Evolutionary conservation across 2,329 filamentous ascomycete genomes (phyloP), one percentile per base, ranked within the genome.

Genomic region (Bipolaris gigantea): DNA sequence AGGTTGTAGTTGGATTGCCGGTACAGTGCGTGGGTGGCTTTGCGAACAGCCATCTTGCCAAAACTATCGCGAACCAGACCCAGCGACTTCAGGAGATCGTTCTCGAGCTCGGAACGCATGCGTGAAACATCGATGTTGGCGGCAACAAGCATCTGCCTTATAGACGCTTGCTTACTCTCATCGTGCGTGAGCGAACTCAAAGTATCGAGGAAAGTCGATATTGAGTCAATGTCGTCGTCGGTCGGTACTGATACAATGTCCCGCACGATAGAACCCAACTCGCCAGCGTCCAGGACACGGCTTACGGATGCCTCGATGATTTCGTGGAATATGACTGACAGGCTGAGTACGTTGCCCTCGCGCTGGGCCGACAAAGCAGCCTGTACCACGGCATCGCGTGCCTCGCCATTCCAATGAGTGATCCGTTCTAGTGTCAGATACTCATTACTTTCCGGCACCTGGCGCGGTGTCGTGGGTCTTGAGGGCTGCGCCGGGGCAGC

Each of bases 1-100:
- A 99, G 79, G 67, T 99, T 99, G 79, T 96, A 97, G 74, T 96
- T 97, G 13, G 93, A 91, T 75, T 97, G 94, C 56, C 92, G 88
- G 73, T 99, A 99, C 0, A 99, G 83, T 4, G 94, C 81, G 65
- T 97, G 96, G 7, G 94, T 99, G 44, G 92, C 89, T 69, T 95
- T 92, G 50, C 93, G 87, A 61, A 96, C 92, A 15, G 89, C 88
- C 70, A 94, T 85, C 62, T 88, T 88, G 53, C 84, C 81, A 73
- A 97, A 99, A 5, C 88, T 93, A n/a, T 88, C 85, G 45, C 92
- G 85, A 44, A 96, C 90, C 39, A 99, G 80, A 9, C 89, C 89
- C 13, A 97, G 78, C 25, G 88, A 83, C 65, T 89, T 85, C 10
- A 97, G 79, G 8, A 95, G 77, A 16, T 86, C 81, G 5, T 86